Conservation (phyloP, 2,329 filamentous ascomycete genomes). For the Ceratocystis alfenasii region DNA sequence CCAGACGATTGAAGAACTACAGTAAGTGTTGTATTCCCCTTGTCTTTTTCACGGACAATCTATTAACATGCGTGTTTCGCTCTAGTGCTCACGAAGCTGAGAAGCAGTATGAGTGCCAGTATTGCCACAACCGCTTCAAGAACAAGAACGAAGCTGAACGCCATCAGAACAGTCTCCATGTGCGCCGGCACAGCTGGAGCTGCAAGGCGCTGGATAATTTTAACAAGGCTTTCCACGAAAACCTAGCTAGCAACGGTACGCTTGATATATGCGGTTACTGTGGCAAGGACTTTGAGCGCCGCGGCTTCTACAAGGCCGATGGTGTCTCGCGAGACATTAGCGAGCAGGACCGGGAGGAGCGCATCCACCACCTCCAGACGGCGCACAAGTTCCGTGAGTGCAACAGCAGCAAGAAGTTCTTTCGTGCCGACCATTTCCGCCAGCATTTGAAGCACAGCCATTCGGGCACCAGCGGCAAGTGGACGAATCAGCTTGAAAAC, state of each 20-base stretch:
- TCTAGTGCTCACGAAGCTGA: conserved; percentile 75
- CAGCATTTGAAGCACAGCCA: conserved; percentile 98
- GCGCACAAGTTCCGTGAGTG: conserved; percentile 96
- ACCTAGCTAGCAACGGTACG: conserved; percentile 51
- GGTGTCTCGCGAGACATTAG: conserved; percentile 42
- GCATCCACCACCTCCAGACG: conserved; percentile 76
- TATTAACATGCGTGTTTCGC: conserved; percentile 23
- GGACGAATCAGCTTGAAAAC: conserved; percentile 96
- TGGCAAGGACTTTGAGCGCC: conserved; percentile 67
- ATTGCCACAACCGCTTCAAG: conserved; percentile 91
- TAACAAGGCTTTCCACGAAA: conserved; percentile 77
- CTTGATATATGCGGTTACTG: conserved; percentile 88
- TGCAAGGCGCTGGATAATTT: conserved; percentile 73
- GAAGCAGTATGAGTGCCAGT: conserved; percentile 90
- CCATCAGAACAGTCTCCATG: conserved; percentile 88
- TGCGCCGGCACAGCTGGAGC: conserved; percentile 90
- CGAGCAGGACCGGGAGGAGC: conserved; percentile 76
- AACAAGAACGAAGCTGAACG: conserved; percentile 98
- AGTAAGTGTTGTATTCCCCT: conserved; percentile 44
- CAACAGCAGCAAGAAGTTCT: conserved; percentile 98
- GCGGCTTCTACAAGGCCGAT: conserved; percentile 27
- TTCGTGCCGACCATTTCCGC: conserved; percentile 90
- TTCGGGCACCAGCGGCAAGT: conserved; percentile 89
- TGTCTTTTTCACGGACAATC: conserved; percentile 14
- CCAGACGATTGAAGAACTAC: conserved; percentile 68